Percentiles rank a stretch among this genome's conserved stretches.
Evolutionary conservation across 169 alveolate species (phyloP).

Genomic region (Cryptosporidium xiaoi): DNA sequence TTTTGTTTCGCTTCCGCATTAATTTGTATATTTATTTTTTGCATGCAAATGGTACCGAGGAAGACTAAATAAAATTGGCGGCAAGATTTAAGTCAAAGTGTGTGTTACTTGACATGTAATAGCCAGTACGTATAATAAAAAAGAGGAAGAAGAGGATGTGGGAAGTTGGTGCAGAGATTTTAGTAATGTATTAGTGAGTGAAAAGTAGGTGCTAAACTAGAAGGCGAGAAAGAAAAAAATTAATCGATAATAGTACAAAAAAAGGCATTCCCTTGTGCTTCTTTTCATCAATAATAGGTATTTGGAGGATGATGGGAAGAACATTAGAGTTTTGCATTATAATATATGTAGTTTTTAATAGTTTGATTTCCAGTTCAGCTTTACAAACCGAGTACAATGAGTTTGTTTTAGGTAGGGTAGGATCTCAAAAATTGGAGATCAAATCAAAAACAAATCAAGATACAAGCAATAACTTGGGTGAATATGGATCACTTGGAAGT

Average conservation of each 20-base stretch:
- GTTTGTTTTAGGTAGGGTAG: constrained; percentile 45
- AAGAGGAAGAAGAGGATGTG: constrained; percentile 6
- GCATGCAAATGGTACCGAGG: constrained; percentile 60
- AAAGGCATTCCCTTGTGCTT: background rate
- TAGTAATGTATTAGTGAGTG: background rate
- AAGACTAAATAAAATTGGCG: background rate
- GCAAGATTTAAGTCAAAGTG: constrained; percentile 2
- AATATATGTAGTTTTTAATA: constrained; percentile 4
- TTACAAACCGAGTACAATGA: background rate
- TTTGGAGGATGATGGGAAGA: background rate
- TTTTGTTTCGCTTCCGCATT: too few species aligned
- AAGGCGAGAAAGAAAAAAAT: too few species aligned
- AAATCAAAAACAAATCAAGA: constrained; percentile 10
- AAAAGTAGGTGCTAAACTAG: too few species aligned
- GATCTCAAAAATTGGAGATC: constrained; percentile 27
- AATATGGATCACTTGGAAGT: constrained; percentile 39
- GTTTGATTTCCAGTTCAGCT: background rate
- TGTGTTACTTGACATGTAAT: constrained; percentile 62
- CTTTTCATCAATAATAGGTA: background rate
- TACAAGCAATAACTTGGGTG: background rate
- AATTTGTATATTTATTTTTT: background rate
- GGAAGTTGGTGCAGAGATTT: background rate
- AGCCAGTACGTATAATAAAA: constrained; percentile 62
- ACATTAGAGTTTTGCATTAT: background rate
- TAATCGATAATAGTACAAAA: too few species aligned